phyloP scores from a whole-genome alignment of 176 grass and related monocot genomes.

The Triticum dicoccoides region DNA sequence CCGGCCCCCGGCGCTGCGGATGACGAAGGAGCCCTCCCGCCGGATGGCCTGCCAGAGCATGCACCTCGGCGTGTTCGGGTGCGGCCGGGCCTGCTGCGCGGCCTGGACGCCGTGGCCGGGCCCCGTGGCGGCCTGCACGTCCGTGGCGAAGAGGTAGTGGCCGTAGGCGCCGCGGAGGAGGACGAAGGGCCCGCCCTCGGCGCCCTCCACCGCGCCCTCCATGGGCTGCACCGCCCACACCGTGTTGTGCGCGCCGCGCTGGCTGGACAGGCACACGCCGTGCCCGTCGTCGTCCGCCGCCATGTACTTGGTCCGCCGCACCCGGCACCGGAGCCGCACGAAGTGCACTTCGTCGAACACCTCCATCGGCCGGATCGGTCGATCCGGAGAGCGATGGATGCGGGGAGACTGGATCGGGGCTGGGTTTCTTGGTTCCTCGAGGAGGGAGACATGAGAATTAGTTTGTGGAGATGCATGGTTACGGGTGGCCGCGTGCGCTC shows the following conservation, averaged over 20 bases:
- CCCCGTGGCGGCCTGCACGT: not conserved
- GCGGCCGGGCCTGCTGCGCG: slow-evolving; percentile 15
- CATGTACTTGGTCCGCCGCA: slow-evolving; percentile 26
- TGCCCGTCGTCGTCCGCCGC: slow-evolving; percentile 25
- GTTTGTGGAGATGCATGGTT: not conserved
- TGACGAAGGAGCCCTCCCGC: not conserved
- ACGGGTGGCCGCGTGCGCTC: not conserved
- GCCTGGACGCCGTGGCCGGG: slow-evolving; percentile 18
- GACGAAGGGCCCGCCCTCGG: slow-evolving; percentile 21
- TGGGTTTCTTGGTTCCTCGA: not conserved
- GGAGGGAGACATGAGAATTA: not conserved
- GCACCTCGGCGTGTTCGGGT: not conserved
- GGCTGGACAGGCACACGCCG: slow-evolving; percentile 16
- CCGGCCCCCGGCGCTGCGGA: not conserved
- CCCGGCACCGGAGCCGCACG: slow-evolving; percentile 29
- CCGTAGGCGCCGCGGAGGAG: slow-evolving; percentile 41
- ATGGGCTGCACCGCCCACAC: slow-evolving; percentile 40
- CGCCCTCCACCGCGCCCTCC: not conserved
- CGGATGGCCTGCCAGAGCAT: slow-evolving; percentile 34
- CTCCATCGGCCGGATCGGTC: slow-evolving; percentile 27
- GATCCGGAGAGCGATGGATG: not conserved
- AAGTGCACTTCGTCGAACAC: slow-evolving; percentile 38
- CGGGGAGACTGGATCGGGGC: not conserved
- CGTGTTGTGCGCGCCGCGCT: slow-evolving; percentile 37
- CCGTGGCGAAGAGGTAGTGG: slow-evolving; percentile 31